Evolutionary conservation across 306 rosid genomes (phyloP), one percentile per base, ranked within the genome.

Genomic region (Pterocarpus macrocarpus): DNA sequence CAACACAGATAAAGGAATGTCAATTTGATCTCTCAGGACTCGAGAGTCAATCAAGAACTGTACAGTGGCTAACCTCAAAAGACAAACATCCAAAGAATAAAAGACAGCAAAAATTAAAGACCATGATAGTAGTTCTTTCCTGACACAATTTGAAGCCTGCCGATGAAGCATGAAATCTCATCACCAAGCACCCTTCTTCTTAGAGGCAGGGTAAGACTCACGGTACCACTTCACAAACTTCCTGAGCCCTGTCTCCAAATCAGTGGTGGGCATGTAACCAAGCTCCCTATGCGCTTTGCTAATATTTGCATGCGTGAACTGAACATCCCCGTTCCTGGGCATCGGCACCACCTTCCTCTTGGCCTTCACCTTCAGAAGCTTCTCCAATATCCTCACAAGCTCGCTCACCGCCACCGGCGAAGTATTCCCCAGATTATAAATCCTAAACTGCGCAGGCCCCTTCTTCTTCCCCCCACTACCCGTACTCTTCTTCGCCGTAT

Each of bases 271-370:
- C 84, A 82, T 76, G 52, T 89, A 91, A 33, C 87, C 87, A 32
- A 91, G 87, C 85, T 91, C 87, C 79, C 41, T 82, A 2, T 85
- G 84, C 2, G 96, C 96, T 30, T 52, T 79, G 53, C 93, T 89
- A 22, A 91, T 81, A 81, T 91, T 91, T 2, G 96, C 93, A 78
- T 91, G 96, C 0, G 96, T 91, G 53, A 86, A 89, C 73, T 30
- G 86, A 79, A 89, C 96, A 81, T 91, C 93, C 10, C 96, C 96
- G 80, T 91, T 91, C 65, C 90, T 79, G 0, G 92, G 96, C 93
- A 91, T 83, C 2, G 84, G 82, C 83, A 83, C 1, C 45, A 91
- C 85, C 80, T 81, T 86, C 85, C 50, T 89, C 79, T 86, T 91
- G 0, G 90, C 93, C 86, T 88, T 86, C 34, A 88, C 85, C 86